Conservation (phyloP, 257 asterid genomes). For the Knoxia roxburghii region DNA sequence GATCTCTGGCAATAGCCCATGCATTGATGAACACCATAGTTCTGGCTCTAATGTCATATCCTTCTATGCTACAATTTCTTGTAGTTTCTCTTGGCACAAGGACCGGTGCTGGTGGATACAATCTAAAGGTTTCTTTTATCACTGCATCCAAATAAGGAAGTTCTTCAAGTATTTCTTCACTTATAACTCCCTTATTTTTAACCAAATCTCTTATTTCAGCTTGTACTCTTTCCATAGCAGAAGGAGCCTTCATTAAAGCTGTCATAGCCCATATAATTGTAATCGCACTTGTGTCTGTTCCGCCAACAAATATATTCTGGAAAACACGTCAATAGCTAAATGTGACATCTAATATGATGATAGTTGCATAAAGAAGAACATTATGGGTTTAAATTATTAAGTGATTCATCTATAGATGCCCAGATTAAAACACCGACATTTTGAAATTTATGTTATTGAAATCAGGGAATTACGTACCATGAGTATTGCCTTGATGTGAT, state of each 20-base stretch:
- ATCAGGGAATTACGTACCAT: not conserved
- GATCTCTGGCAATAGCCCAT: slow-evolving; percentile 7
- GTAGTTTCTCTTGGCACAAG: not conserved
- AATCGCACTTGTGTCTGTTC: not conserved
- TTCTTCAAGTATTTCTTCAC: not conserved
- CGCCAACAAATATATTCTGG: not conserved
- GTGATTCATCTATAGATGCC: too few relatives aligned
- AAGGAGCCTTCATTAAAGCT: not conserved
- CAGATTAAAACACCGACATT: too few relatives aligned
- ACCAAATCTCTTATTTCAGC: slow-evolving; percentile 13
- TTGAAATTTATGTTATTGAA: too few relatives aligned
- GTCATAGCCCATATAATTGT: not conserved
- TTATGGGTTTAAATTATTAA: too few relatives aligned
- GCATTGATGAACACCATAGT: not conserved
- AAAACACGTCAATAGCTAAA: too few relatives aligned
- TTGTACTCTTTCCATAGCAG: slow-evolving; percentile 9
- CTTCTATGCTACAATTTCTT: not conserved
- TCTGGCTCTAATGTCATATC: not conserved
- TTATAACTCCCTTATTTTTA: slow-evolving; percentile 3
- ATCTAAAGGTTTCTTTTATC: not conserved
- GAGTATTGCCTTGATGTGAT: slow-evolving; percentile 8
- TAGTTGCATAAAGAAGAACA: too few relatives aligned
- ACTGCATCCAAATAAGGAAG: slow-evolving; percentile 1
- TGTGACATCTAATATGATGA: too few relatives aligned
- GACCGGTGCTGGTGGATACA: not conserved